Evolutionary conservation across 495 filamentous ascomycete genomes (phyloP).

Genomic region (Hypoxylon crocopeplum): DNA sequence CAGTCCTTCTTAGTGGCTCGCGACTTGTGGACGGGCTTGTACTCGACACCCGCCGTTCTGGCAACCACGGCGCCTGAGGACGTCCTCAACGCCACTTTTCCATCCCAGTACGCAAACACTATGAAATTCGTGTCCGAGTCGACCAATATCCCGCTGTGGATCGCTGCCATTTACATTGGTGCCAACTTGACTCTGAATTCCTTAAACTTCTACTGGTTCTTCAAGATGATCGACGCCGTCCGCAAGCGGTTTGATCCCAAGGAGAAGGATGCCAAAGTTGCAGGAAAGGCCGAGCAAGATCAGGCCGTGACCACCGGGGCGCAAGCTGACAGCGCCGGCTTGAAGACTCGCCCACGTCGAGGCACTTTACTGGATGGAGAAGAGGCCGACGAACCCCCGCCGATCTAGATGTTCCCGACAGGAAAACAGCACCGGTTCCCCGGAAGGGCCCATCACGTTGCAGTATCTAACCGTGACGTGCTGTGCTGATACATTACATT

Average conservation of each 20-base stretch:
- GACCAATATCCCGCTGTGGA: slow-evolving; percentile 75
- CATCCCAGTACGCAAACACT: slow-evolving; percentile 47
- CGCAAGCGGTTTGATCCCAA: slow-evolving; percentile 84
- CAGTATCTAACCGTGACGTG: not conserved
- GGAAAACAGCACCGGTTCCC: not conserved
- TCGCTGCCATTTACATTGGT: slow-evolving; percentile 75
- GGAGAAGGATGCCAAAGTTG: slow-evolving; percentile 29
- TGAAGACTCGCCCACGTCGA: slow-evolving; percentile 33
- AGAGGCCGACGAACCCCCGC: slow-evolving; percentile 39
- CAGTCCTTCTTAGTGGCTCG: slow-evolving; percentile 76
- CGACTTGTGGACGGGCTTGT: slow-evolving; percentile 76
- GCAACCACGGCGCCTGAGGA: slow-evolving; percentile 41
- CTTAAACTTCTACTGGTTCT: slow-evolving; percentile 96
- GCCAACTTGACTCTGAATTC: slow-evolving; percentile 83
- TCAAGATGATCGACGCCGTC: slow-evolving; percentile 93
- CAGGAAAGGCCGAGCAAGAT: slow-evolving; percentile 24
- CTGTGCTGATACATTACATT: too few relatives aligned
- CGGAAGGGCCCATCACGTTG: not conserved
- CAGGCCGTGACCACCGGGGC: slow-evolving; percentile 23
- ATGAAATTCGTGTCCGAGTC: slow-evolving; percentile 55
- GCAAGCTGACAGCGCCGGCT: slow-evolving; percentile 6
- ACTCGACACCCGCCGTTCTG: slow-evolving; percentile 42
- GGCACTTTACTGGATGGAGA: slow-evolving; percentile 43
- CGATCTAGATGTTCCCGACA: slow-evolving; percentile 26
- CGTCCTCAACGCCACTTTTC: slow-evolving; percentile 37